A percentile compares a stretch with the other conserved stretches of the same genome.
phyloP scores from a whole-genome alignment of 176 grass and related monocot species.

The Juncus effusus region DNA sequence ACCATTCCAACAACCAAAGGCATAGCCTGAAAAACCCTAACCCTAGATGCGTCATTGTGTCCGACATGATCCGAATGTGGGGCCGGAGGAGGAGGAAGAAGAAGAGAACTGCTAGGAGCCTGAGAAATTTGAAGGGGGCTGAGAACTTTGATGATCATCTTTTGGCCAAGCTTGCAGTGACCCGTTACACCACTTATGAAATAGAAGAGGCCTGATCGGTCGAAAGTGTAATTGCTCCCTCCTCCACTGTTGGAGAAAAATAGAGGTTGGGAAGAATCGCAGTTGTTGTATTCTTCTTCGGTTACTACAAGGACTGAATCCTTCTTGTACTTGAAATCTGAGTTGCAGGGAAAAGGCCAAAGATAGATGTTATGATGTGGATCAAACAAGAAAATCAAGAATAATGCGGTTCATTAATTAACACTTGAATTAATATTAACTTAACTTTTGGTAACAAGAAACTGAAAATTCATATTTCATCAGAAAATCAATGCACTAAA shows the following conservation, averaged over 20 bases:
- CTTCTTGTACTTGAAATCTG: conserved; percentile 78
- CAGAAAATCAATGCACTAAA: too few relatives aligned
- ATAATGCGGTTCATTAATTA: too few relatives aligned
- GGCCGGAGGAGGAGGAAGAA: conserved; percentile 22
- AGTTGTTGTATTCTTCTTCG: conserved; percentile 64
- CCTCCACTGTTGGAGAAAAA: conserved; percentile 80
- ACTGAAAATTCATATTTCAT: too few relatives aligned
- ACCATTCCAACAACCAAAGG: background rate
- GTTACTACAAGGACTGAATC: conserved; percentile 77
- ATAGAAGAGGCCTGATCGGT: conserved; percentile 45
- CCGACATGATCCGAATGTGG: conserved; percentile 1
- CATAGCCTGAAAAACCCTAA: background rate
- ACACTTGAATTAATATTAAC: too few relatives aligned
- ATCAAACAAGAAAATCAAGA: background rate
- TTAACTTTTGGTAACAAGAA: too few relatives aligned
- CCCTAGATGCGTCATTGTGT: conserved; percentile 2
- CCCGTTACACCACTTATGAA: conserved; percentile 67
- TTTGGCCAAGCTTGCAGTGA: conserved; percentile 78
- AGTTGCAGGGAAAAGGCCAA: background rate
- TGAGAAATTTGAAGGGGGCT: conserved; percentile 6
- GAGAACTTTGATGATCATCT: conserved; percentile 68
- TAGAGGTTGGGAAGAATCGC: conserved; percentile 46
- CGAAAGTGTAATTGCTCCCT: conserved; percentile 42
- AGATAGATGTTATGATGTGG: background rate
- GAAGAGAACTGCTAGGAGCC: conserved; percentile 13